Percentiles rank a stretch among this genome's conserved stretches.
These are phyloP conservation scores for Gorgonomyces haynaldii DNA, from an alignment of 192 early-diverging fungal species.

Conservation along the genomic window DNA sequence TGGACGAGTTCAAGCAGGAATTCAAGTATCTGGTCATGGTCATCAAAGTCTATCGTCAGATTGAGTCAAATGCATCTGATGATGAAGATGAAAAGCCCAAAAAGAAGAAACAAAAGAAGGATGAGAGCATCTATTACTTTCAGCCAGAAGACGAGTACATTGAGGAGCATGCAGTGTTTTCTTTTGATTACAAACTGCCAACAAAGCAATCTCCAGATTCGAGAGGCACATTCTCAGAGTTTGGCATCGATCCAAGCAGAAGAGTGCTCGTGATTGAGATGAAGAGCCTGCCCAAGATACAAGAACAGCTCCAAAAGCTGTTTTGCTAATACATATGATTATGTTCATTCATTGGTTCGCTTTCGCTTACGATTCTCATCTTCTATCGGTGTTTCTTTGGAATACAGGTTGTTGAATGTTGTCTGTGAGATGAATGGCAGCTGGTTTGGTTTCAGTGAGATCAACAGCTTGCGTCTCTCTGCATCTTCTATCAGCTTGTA, in stretches of 20 bases:
- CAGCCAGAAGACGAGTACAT: slow-evolving; percentile 91
- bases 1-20: slow-evolving; percentile 68
- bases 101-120: slow-evolving; percentile 19
- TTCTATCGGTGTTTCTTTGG: too few relatives aligned
- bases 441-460: neutral
- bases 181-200: slow-evolving; percentile 75
- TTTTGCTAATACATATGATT: too few relatives aligned
- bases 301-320: too few relatives aligned
- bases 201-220: slow-evolving; percentile 60
- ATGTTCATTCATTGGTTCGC: too few relatives aligned
- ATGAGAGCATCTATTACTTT: slow-evolving; percentile 54
- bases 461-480: slow-evolving; percentile 19
- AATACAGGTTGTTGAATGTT: neutral
- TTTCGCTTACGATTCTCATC: too few relatives aligned
- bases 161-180: slow-evolving; percentile 57
- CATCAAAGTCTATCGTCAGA: slow-evolving; percentile 71
- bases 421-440: neutral
- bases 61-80: slow-evolving; percentile 36
- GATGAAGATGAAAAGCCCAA: slow-evolving; percentile 20
- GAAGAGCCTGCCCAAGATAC: neutral
- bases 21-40: slow-evolving; percentile 67
- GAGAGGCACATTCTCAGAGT: slow-evolving; percentile 69
- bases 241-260: slow-evolving; percentile 63
- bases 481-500: slow-evolving; percentile 60
- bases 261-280: slow-evolving; percentile 19